phyloP scores from a whole-genome alignment of 2,329 filamentous ascomycete genomes.

The Hypoxylon sp. region DNA sequence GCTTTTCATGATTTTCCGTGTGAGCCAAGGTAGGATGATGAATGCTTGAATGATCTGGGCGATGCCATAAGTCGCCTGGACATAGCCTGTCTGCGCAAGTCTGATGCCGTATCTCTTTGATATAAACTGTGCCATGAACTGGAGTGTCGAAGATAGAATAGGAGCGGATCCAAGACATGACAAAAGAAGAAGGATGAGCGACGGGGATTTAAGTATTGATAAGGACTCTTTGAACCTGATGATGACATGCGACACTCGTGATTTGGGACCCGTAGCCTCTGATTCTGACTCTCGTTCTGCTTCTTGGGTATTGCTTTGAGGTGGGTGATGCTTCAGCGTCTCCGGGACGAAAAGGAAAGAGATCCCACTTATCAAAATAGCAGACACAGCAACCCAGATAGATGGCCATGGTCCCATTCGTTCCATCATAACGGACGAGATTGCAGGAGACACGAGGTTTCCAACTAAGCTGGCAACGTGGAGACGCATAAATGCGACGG shows the following conservation, averaged over 20 bases:
- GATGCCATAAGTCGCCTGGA: constrained; percentile 52
- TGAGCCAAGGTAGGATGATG: constrained; percentile 51
- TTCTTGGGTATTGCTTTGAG: constrained; percentile 14
- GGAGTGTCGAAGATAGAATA: constrained; percentile 40
- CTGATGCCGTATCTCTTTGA: constrained; percentile 53
- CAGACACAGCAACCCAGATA: constrained; percentile 42
- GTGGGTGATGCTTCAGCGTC: constrained; percentile 43
- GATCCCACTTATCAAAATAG: constrained; percentile 37
- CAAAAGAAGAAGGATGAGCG: constrained; percentile 49
- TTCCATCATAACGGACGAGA: constrained; percentile 52
- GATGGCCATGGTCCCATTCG: constrained; percentile 51
- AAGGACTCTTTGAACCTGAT: constrained; percentile 48
- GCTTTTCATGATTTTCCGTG: constrained; percentile 42
- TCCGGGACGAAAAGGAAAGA: constrained; percentile 52
- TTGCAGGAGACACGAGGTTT: constrained; percentile 48
- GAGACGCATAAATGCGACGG: constrained; percentile 64
- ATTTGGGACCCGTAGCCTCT: constrained; percentile 18
- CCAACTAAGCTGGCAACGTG: constrained; percentile 68
- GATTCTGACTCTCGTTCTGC: constrained; percentile 3
- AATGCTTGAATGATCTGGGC: constrained; percentile 50
- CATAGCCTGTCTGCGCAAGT: constrained; percentile 53
- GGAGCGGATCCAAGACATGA: constrained; percentile 43
- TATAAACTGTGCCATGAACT: constrained; percentile 53
- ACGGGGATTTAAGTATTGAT: constrained; percentile 49
- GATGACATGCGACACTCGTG: constrained; percentile 38